phyloP scores from a whole-genome alignment of 1,284 basidiomycete genomes.

The Boletus smithii region DNA sequence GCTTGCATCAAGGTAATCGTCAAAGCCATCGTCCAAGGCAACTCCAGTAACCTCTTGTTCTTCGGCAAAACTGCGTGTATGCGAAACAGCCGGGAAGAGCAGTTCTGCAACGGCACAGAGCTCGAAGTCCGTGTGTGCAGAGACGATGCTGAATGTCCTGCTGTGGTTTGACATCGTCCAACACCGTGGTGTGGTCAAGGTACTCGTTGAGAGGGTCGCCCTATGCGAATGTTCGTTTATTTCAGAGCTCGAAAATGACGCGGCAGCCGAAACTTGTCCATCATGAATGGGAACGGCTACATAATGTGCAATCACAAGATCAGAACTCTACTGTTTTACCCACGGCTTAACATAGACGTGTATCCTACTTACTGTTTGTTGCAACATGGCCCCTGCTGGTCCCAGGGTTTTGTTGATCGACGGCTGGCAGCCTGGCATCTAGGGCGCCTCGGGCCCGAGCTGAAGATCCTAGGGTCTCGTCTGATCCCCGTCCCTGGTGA shows the following conservation, averaged over 20 bases:
- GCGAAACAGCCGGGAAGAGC: conserved; percentile 31
- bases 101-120: conserved; percentile 39
- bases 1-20: conserved; percentile 31
- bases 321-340: conserved; percentile 28
- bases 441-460: conserved; percentile 50
- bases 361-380: conserved; percentile 30
- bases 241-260: conserved; percentile 14
- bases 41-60: conserved; percentile 27
- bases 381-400: conserved; percentile 20
- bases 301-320: conserved; percentile 18
- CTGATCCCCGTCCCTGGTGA: conserved; percentile 36
- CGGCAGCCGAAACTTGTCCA: conserved; percentile 17
- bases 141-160: conserved; percentile 35
- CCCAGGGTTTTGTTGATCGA: conserved; percentile 27
- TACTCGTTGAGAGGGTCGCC: conserved; percentile 25
- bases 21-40: conserved; percentile 29
- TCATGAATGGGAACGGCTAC: conserved; percentile 24
- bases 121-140: conserved; percentile 37
- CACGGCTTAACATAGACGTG: conserved; percentile 14
- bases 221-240: conserved; percentile 22
- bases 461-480: conserved; percentile 35
- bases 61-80: conserved; percentile 26
- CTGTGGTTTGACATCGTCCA: conserved; percentile 19
- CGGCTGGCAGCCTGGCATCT: conserved; percentile 31
- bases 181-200: conserved; percentile 20